Conservation (phyloP, 371 early-diverging fungal species). For the Smittium mucronatum region DNA sequence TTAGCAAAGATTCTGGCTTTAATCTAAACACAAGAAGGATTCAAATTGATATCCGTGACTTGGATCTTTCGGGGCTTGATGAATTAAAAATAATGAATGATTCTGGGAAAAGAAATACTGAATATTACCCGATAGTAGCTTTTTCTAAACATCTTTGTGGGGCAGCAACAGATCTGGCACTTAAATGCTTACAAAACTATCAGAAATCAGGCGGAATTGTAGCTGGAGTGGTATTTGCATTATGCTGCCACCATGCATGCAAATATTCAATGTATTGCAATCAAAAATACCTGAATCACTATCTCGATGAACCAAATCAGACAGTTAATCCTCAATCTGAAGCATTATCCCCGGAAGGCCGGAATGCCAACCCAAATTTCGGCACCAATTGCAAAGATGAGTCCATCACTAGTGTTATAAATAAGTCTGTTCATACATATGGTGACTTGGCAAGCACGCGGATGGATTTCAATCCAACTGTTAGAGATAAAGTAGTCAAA, state of each 20-base stretch:
- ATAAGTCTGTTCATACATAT: too few species aligned
- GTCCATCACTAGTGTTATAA: too few species aligned
- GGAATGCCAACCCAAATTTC: too few species aligned
- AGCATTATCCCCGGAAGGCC: too few species aligned
- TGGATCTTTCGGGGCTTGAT: conserved; percentile 41
- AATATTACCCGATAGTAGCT: conserved; percentile 44
- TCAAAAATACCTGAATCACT: conserved; percentile 44
- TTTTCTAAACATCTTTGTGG: conserved; percentile 86
- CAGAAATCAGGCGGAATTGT: conserved; percentile 37
- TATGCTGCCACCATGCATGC: conserved; percentile 84
- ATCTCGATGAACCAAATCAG: conserved; percentile 7
- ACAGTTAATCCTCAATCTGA: too few species aligned
- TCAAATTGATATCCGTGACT: conserved; percentile 71
- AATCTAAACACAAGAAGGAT: conserved; percentile 52
- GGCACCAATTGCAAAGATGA: too few species aligned
- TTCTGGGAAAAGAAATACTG: conserved; percentile 14
- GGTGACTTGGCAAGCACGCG: too few species aligned
- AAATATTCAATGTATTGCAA: conserved; percentile 63
- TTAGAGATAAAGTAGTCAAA: background rate
- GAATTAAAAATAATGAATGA: conserved; percentile 21
- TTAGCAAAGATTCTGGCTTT: conserved; percentile 2
- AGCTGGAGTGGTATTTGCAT: conserved; percentile 65
- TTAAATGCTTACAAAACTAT: conserved; percentile 56
- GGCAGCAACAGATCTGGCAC: conserved; percentile 78
- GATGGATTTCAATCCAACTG: background rate